Evolutionary conservation across 2,329 filamentous ascomycete genomes (phyloP).

Genomic region (Colletotrichum filicis): DNA sequence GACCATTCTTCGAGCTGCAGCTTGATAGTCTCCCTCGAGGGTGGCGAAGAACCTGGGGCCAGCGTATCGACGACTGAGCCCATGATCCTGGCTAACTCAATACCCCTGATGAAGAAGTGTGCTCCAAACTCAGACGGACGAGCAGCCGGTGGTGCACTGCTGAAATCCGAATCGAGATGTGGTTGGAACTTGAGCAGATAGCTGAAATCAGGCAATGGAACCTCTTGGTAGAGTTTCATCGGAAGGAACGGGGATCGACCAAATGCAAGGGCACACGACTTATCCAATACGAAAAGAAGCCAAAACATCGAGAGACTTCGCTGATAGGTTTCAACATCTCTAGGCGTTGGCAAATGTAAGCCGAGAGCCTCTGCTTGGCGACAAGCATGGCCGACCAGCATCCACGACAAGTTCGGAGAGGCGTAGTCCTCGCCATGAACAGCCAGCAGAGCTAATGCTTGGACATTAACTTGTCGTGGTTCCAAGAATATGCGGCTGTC

Average conservation of each 20-base stretch:
- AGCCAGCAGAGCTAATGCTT: not conserved
- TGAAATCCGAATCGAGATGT: not conserved
- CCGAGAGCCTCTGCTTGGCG: conserved; percentile 16
- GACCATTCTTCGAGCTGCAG: conserved; percentile 12
- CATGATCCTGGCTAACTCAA: conserved; percentile 6
- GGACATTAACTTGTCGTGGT: not conserved
- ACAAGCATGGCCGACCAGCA: conserved; percentile 18
- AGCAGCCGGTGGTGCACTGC: not conserved
- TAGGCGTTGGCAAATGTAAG: not conserved
- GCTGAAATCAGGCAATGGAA: conserved; percentile 9
- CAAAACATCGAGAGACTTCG: conserved; percentile 5
- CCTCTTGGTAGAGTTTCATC: not conserved
- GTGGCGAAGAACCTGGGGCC: not conserved
- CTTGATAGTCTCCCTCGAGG: not conserved
- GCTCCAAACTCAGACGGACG: not conserved
- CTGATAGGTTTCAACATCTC: not conserved
- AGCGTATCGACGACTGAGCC: not conserved
- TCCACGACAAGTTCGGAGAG: conserved; percentile 14
- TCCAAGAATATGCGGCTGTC: conserved; percentile 18
- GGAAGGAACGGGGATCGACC: conserved; percentile 16
- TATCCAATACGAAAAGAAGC: conserved; percentile 11
- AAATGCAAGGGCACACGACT: conserved; percentile 15
- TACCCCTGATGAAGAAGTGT: not conserved
- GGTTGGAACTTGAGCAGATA: conserved; percentile 12
- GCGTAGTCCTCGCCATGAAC: conserved; percentile 20